Base-by-base conservation (phyloP, 2,329 filamentous ascomycete genomes). In the Chaetomium sp. region DNA sequence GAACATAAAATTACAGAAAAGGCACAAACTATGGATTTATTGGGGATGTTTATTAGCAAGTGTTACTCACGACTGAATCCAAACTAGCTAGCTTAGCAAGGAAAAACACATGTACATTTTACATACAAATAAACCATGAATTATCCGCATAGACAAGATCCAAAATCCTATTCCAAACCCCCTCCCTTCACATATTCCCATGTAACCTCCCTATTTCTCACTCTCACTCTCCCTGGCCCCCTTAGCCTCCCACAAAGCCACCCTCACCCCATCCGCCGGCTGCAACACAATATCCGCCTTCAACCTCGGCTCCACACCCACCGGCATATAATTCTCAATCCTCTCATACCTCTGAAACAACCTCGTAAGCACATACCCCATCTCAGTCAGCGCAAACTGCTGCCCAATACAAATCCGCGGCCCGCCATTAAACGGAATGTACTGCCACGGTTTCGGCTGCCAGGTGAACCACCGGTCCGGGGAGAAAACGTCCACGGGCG, bases 301-400 rank as follows among this genome's bases (percentile, higher is more conserved):
- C 58, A 86, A 70, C 51, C 67, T 68, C 5, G 81, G 80, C 1
- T 71, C 81, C 11, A 76, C 76, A 63, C 84, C 80, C 40, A 82
- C 64, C n/a, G 70, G 68, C 81, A 84, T 84, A 62, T 76, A 72
- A 64, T 73, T 80, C 64, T 83, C 79, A 6, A 90, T 74, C 9
- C 76, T 71, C 53, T 84, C 81, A 66, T 87, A 94, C 32, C 79
- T 76, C 74, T 92, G 89, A 66, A 91, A 81, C 61, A 92, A 66
- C 45, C 88, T 76, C 34, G 85, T 84, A 58, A 90, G 77, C 8
- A 87, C 84, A 67, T 91, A 91, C 35, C 75, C 74, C 74, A 88
- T 88, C 74, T 91, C 87, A 0, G 87, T 89, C 47, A 91, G 71
- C 11, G 88, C 89, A 68, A 91, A 92, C 69, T 92, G 87, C 76